Conservation (phyloP, 192 early-diverging fungal genomes). For the Geranomyces michiganensis region DNA sequence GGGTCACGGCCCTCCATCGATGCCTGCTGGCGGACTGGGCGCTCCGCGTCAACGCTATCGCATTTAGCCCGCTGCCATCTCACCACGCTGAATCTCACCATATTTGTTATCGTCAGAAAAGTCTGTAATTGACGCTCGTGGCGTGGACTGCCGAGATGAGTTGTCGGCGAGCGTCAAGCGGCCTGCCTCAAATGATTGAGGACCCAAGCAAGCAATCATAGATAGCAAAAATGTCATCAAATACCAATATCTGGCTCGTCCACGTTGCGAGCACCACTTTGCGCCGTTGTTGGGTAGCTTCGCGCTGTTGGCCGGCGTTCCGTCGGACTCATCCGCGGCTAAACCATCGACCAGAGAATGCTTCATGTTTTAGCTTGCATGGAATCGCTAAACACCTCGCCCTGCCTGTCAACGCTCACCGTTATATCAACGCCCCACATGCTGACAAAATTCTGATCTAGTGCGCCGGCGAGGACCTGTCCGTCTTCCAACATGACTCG, state of each 20-base stretch:
- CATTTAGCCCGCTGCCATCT: too few species aligned
- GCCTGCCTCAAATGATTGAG: neutral
- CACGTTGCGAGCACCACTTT: too few species aligned
- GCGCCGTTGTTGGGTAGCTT: slow-evolving; percentile 6
- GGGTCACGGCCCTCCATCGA: slow-evolving; percentile 1
- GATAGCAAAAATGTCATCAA: slow-evolving; percentile 4
- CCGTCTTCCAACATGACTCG: slow-evolving; percentile 43
- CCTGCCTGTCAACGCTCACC: slow-evolving; percentile 28
- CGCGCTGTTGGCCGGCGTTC: slow-evolving; percentile 7
- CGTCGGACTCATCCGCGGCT: slow-evolving; percentile 32
- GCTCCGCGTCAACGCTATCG: too few species aligned
- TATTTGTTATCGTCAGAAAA: slow-evolving; percentile 2
- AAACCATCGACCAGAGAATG: too few species aligned
- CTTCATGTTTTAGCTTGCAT: too few species aligned
- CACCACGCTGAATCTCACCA: neutral
- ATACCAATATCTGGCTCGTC: slow-evolving; percentile 21
- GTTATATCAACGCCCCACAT: slow-evolving; percentile 54
- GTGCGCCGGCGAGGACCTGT: slow-evolving; percentile 47
- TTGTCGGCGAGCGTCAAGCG: slow-evolving; percentile 5
- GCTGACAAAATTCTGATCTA: slow-evolving; percentile 53
- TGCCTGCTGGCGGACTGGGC: neutral
- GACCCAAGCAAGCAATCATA: too few species aligned
- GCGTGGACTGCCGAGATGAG: slow-evolving; percentile 4
- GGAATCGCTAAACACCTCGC: too few species aligned
- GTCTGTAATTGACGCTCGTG: slow-evolving; percentile 1